Percentiles rank a stretch among this genome's conserved stretches.
phyloP scores from a whole-genome alignment of 768 basidiomycete genomes.

The Lyophyllum semitale region DNA sequence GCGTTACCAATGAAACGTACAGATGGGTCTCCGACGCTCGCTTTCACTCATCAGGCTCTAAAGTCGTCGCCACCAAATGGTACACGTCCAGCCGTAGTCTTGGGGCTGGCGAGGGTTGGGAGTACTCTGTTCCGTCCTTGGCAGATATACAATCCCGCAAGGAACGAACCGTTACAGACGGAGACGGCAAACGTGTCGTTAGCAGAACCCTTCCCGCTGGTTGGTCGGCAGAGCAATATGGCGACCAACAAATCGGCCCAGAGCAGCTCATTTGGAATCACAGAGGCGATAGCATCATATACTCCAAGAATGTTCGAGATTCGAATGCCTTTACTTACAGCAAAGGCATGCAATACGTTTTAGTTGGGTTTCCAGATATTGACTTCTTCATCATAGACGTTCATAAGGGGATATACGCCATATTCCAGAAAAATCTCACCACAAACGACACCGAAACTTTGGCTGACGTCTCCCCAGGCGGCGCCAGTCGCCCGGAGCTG shows the following conservation, averaged over 20 bases:
- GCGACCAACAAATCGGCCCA: constrained; percentile 71
- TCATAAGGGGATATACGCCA: constrained; percentile 70
- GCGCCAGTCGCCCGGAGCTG: constrained; percentile 72
- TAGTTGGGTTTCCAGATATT: not conserved
- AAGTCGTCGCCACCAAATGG: constrained; percentile 77
- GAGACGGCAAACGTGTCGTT: constrained; percentile 55
- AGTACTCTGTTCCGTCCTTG: constrained; percentile 55
- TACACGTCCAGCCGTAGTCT: constrained; percentile 66
- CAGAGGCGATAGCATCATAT: constrained; percentile 59
- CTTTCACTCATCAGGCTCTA: constrained; percentile 67
- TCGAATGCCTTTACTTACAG: constrained; percentile 54
- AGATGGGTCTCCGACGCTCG: constrained; percentile 70
- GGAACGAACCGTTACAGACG: constrained; percentile 32
- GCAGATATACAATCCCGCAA: constrained; percentile 23
- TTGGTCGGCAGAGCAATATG: constrained; percentile 62
- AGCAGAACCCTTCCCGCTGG: constrained; percentile 60
- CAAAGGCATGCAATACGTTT: constrained; percentile 49
- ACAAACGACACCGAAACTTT: constrained; percentile 51
- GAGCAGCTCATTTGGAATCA: constrained; percentile 67
- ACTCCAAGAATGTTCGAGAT: constrained; percentile 65
- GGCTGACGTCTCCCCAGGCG: constrained; percentile 61
- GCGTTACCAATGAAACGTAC: constrained; percentile 75
- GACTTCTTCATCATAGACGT: constrained; percentile 47
- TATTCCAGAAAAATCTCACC: constrained; percentile 68
- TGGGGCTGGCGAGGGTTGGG: constrained; percentile 76